Conservation (phyloP, 2,329 filamentous ascomycete species). For the Alternaria atra region DNA sequence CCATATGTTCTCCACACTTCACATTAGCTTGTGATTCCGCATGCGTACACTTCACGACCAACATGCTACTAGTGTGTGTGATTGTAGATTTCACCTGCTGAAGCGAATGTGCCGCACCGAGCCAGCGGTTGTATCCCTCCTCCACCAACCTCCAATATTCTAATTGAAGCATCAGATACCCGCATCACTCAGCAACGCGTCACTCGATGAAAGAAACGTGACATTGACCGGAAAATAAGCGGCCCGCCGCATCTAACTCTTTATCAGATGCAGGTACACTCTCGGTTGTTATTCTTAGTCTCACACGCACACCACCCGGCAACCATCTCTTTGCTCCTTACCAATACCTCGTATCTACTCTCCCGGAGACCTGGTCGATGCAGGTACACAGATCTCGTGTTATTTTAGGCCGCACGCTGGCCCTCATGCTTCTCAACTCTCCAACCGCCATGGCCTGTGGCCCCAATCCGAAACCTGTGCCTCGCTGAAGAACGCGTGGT, state of each 20-base stretch:
- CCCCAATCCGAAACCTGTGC: slow-evolving; percentile 9
- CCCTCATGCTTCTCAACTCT: neutral
- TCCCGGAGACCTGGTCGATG: slow-evolving; percentile 8
- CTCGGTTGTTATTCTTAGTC: slow-evolving; percentile 27
- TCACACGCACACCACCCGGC: neutral
- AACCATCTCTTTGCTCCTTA: neutral
- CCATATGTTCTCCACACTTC: slow-evolving; percentile 20
- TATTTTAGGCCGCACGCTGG: slow-evolving; percentile 9
- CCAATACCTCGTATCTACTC: neutral
- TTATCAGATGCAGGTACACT: slow-evolving; percentile 28
- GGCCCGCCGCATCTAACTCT: slow-evolving; percentile 23
- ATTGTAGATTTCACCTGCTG: slow-evolving; percentile 13
- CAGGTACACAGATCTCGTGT: slow-evolving; percentile 11
- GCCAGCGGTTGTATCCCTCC: slow-evolving; percentile 14
- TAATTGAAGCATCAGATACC: slow-evolving; percentile 29
- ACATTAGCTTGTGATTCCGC: slow-evolving; percentile 18
- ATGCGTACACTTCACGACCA: slow-evolving; percentile 21
- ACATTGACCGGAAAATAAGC: slow-evolving; percentile 9
- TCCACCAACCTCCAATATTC: slow-evolving; percentile 32
- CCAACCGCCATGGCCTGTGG: slow-evolving; percentile 1
- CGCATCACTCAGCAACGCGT: slow-evolving; percentile 1
- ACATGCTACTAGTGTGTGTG: slow-evolving; percentile 14
- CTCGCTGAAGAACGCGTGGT: slow-evolving; percentile 7
- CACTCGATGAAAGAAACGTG: slow-evolving; percentile 1
- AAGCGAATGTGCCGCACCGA: slow-evolving; percentile 19